These are phyloP conservation scores for Daldinia caldariorum DNA, from an alignment of 495 filamentous ascomycete genomes.

Conservation along the genomic window DNA sequence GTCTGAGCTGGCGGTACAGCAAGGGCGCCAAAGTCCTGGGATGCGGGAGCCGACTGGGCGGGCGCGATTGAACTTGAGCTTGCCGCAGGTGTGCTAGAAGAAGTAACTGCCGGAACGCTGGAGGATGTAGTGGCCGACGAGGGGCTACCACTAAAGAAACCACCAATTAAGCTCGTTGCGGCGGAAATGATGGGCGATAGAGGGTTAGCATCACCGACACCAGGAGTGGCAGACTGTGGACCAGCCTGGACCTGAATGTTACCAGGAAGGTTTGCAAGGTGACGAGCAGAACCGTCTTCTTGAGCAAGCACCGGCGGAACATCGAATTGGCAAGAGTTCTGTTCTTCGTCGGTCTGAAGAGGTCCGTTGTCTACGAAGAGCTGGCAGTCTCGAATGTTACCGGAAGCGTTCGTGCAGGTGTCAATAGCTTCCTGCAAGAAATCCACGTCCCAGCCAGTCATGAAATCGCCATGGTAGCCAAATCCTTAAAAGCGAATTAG, in stretches of 20 bases:
- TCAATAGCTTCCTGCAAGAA: slow-evolving; percentile 69
- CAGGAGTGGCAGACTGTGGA: slow-evolving; percentile 49
- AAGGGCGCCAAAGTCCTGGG: slow-evolving; percentile 40
- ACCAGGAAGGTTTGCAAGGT: slow-evolving; percentile 53
- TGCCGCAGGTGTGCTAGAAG: slow-evolving; percentile 28
- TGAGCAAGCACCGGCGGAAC: slow-evolving; percentile 43
- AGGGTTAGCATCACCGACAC: slow-evolving; percentile 20
- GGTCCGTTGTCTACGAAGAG: slow-evolving; percentile 54
- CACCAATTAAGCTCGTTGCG: slow-evolving; percentile 39
- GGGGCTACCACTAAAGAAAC: slow-evolving; percentile 25
- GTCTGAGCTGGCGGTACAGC: slow-evolving; percentile 5
- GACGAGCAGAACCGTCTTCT: slow-evolving; percentile 48
- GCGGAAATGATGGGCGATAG: slow-evolving; percentile 19
- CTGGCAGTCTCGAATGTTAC: slow-evolving; percentile 64
- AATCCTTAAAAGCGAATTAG: slow-evolving; percentile 62
- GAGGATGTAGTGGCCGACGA: slow-evolving; percentile 27
- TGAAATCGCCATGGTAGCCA: slow-evolving; percentile 89
- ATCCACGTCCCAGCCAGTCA: slow-evolving; percentile 76
- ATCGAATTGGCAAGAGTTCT: slow-evolving; percentile 51
- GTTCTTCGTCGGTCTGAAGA: slow-evolving; percentile 51
- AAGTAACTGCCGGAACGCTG: slow-evolving; percentile 16
- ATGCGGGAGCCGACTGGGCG: slow-evolving; percentile 9
- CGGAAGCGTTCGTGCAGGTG: slow-evolving; percentile 63
- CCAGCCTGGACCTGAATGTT: slow-evolving; percentile 50
- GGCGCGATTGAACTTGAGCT: background rate